Base-by-base conservation (phyloP, 345 rosid species). In the Odontarrhena argentea region DNA sequence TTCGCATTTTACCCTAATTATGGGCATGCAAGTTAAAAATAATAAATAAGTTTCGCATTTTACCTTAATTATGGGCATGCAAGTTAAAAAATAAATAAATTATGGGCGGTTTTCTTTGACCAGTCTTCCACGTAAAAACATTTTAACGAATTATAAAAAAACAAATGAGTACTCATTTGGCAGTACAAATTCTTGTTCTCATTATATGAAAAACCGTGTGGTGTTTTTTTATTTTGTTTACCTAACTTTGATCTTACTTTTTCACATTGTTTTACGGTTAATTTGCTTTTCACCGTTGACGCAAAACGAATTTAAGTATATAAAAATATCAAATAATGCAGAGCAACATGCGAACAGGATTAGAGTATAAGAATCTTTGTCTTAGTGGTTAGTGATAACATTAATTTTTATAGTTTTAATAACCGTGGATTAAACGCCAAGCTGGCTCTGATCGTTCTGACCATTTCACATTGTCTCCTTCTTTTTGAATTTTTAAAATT, bases 291-390 rank as follows among this genome's bases (percentile, higher is more conserved):
- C 26, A 40, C 44, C 59, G 65, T 71, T 71, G 75, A 71, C 70
- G 37, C 38, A 50, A 69, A 69, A 13, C 25, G 7, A 68, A 60
- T 49, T 51, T 8, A 60, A 12, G 3, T 8, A 32, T 8, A 51
- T 6, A 5, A 11, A 2, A 9, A 47, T 3, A n/a, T 24, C 8
- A 51, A 42, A 61, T 14, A 46, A 8, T 22, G 55, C 55, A 61
- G 63, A 71, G 63, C 36, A 63, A 71, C 65, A 64, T 56, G 76
- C 71, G 71, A 65, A 40, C 47, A 65, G 65, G 70, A 57, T 72
- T 64, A 72, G 66, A 72, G 70, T 46, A 71, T 65, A 73, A 73
- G 71, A 65, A 73, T 73, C 55, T 73, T 65, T 73, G 76, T 73
- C 76, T 65, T 65, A 54, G 74, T 62, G 68, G 53, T 70, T 32